Percentiles rank a stretch among this genome's conserved stretches.
phyloP scores from a whole-genome alignment of 1,284 basidiomycete species.

The Cryptococcus wingfieldii region DNA sequence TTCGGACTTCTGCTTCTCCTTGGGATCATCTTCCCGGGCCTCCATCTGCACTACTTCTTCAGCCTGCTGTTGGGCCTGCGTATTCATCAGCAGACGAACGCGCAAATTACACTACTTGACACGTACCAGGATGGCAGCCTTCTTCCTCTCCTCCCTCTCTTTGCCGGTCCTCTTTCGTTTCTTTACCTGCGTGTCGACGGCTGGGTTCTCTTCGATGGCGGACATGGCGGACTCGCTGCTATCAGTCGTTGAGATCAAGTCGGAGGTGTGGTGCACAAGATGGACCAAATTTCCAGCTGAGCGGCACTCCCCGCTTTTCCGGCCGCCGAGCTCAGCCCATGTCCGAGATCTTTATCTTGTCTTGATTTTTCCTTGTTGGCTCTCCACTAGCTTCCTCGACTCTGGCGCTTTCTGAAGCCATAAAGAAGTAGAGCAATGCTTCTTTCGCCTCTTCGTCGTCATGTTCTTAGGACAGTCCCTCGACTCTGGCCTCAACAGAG shows the following conservation, averaged over 20 bases:
- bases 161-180: slow-evolving; percentile 47
- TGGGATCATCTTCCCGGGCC: background rate
- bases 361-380: background rate
- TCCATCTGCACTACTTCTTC: background rate
- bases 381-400: too few species aligned
- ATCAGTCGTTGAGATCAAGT: background rate
- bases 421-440: too few species aligned
- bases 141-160: slow-evolving; percentile 42
- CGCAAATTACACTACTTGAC: background rate
- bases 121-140: slow-evolving; percentile 24
- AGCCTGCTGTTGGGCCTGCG: slow-evolving; percentile 7
- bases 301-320: too few species aligned
- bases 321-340: background rate
- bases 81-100: background rate
- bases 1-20: background rate
- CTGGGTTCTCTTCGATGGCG: background rate
- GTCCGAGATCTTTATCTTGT: background rate
- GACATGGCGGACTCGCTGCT: slow-evolving; percentile 1
- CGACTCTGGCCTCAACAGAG: too few species aligned
- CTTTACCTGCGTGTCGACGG: slow-evolving; percentile 16
- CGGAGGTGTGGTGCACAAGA: background rate
- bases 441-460: too few species aligned
- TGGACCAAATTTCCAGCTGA: too few species aligned
- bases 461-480: too few species aligned
- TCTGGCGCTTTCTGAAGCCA: too few species aligned